Conservation (phyloP, 768 basidiomycete species). For the Tephrocybe rancida region DNA sequence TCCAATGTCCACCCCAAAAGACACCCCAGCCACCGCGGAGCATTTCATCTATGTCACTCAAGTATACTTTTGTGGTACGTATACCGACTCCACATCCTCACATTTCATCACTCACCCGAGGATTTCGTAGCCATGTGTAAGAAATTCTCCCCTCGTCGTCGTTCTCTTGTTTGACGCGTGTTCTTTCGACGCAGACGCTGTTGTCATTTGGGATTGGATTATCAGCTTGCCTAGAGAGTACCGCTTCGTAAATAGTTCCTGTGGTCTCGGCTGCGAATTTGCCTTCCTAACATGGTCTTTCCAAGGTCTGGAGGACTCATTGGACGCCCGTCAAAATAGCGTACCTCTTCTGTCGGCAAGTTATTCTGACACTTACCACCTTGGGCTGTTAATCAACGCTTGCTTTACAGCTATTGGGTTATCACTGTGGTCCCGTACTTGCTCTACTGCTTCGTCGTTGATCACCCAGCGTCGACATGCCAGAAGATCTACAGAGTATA, state of each 20-base stretch:
- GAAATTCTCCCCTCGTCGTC: conserved; percentile 24
- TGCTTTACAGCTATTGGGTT: conserved; percentile 70
- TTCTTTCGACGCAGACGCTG: conserved; percentile 57
- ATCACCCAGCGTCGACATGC: conserved; percentile 67
- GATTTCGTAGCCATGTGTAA: conserved; percentile 69
- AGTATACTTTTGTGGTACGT: conserved; percentile 86
- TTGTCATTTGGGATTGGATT: conserved; percentile 86
- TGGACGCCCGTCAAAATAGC: conserved; percentile 87
- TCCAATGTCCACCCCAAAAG: conserved; percentile 31
- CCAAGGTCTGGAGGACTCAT: conserved; percentile 79
- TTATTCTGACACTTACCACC: conserved; percentile 22
- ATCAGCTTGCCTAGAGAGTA: conserved; percentile 78
- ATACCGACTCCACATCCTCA: conserved; percentile 21
- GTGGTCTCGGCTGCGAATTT: conserved; percentile 17
- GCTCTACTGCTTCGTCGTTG: conserved; percentile 72
- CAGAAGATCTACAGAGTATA: conserved; percentile 69
- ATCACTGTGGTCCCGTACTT: conserved; percentile 79
- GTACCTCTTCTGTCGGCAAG: conserved; percentile 83
- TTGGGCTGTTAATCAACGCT: conserved; percentile 13
- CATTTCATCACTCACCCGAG: conserved; percentile 29
- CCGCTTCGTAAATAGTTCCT: conserved; percentile 57
- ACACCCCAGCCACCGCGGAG: conserved; percentile 59
- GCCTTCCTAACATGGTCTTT: conserved; percentile 20
- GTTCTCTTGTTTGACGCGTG: conserved; percentile 28
- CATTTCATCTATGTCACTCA: conserved; percentile 83